A percentile compares a stretch with the other conserved stretches of the same genome.
These are phyloP conservation scores for Dionaea muscipula DNA, from an alignment of 179 eudicot genomes.

Conservation along the genomic window DNA sequence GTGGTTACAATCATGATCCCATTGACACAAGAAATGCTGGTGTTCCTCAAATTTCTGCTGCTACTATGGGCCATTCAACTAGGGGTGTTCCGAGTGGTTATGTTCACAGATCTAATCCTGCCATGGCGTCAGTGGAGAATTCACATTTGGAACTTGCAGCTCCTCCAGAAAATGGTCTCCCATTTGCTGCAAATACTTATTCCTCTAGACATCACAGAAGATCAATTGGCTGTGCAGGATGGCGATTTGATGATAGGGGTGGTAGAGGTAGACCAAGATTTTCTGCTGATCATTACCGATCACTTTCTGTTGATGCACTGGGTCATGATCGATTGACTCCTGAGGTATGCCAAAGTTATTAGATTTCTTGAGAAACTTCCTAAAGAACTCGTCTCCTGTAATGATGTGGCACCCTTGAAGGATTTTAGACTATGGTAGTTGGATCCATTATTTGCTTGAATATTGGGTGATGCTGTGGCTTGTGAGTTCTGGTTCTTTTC, in stretches of 20 bases:
- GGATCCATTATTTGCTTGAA: no score
- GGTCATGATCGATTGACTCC: constrained; percentile 39
- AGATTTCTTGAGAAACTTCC: no score
- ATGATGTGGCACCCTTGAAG: no score
- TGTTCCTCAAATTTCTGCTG: constrained; percentile 37
- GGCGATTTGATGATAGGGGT: constrained; percentile 51
- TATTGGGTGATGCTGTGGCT: no score
- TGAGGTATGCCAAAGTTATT: constrained; percentile 34
- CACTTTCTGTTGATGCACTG: constrained; percentile 33
- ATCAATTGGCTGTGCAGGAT: constrained; percentile 35
- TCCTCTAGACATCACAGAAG: constrained; percentile 54
- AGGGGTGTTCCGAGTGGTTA: constrained; percentile 62
- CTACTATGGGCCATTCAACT: constrained; percentile 30
- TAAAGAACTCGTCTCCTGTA: no score
- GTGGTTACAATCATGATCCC: constrained; percentile 39
- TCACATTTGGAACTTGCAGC: constrained; percentile 32
- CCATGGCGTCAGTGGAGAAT: constrained; percentile 44
- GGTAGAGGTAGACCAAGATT: constrained; percentile 54
- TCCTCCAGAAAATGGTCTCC: constrained; percentile 43
- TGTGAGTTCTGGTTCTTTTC: no score
- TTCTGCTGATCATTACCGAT: constrained; percentile 48
- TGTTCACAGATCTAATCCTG: constrained; percentile 41
- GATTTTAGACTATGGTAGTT: no score
- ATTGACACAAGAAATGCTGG: constrained; percentile 28
- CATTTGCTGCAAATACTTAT: constrained; percentile 33